Evolutionary conservation across 1,284 basidiomycete genomes (phyloP).

Genomic region (Ganoderma boninense): DNA sequence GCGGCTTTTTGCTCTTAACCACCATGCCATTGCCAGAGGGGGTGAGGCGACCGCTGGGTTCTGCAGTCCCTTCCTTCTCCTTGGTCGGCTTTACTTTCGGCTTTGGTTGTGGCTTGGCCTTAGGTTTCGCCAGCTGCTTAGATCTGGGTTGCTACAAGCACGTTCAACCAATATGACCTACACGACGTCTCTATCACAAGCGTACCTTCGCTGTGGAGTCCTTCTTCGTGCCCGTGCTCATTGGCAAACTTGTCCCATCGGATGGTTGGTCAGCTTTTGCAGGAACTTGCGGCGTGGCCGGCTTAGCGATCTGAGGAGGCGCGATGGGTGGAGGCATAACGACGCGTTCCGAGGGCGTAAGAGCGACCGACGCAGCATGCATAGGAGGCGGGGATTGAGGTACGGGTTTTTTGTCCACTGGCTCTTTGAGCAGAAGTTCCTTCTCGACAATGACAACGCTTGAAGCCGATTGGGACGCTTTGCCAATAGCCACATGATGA

Average conservation of each 20-base stretch:
- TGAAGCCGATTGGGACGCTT: constrained; percentile 6
- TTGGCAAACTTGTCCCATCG: constrained; percentile 13
- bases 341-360: constrained; percentile 45
- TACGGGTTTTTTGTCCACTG: constrained; percentile 8
- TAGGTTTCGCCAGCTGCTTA: constrained; percentile 48
- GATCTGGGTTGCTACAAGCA: constrained; percentile 47
- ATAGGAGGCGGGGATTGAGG: background rate
- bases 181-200: constrained; percentile 2
- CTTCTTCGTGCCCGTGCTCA: constrained; percentile 47
- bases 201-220: constrained; percentile 54
- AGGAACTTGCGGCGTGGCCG: constrained; percentile 1
- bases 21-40: constrained; percentile 29
- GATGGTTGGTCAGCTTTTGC: constrained; percentile 11
- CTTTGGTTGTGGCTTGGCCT: constrained; percentile 48
- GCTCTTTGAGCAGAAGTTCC: constrained; percentile 4
- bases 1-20: constrained; percentile 42
- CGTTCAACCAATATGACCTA: constrained; percentile 12
- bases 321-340: constrained; percentile 67
- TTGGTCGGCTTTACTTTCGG: constrained; percentile 41
- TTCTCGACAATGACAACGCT: constrained; percentile 7
- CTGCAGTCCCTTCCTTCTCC: constrained; percentile 28
- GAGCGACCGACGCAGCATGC: constrained; percentile 6
- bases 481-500: constrained; percentile 5
- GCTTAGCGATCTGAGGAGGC: constrained; percentile 30
- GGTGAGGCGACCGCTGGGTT: constrained; percentile 28